Evolutionary conservation across 2,329 filamentous ascomycete genomes (phyloP).

Genomic region (Penicillium psychrosexuale): DNA sequence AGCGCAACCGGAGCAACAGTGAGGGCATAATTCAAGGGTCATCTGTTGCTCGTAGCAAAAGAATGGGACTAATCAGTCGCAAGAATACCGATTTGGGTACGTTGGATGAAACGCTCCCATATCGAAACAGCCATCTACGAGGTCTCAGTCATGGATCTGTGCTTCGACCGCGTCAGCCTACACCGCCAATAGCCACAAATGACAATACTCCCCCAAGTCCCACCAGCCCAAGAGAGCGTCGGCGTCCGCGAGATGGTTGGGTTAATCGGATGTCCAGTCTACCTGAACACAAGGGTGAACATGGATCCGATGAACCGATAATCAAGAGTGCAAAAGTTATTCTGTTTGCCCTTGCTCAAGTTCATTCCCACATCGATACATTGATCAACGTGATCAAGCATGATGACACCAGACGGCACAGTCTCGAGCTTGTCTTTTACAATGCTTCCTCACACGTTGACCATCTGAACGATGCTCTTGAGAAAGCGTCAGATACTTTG

Average conservation of each 20-base stretch:
- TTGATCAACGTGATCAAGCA: conserved; percentile 49
- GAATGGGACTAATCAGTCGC: conserved; percentile 59
- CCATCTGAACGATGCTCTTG: conserved; percentile 54
- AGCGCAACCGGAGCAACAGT: conserved; percentile 59
- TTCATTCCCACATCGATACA: conserved; percentile 47
- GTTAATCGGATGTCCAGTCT: conserved; percentile 56
- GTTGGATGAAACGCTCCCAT: conserved; percentile 51
- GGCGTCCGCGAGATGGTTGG: conserved; percentile 42
- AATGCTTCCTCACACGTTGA: conserved; percentile 56
- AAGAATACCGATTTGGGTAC: conserved; percentile 55
- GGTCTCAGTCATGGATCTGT: conserved; percentile 58
- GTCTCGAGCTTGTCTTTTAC: conserved; percentile 55
- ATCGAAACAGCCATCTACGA: conserved; percentile 54
- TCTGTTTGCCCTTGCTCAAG: conserved; percentile 54
- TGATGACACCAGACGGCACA: conserved; percentile 48
- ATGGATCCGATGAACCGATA: conserved; percentile 47
- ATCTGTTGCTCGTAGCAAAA: conserved; percentile 50
- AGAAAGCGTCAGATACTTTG: conserved; percentile 48
- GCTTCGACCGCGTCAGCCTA: conserved; percentile 37
- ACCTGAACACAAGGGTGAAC: conserved; percentile 54
- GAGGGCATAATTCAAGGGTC: conserved; percentile 56
- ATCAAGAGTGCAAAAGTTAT: conserved; percentile 57
- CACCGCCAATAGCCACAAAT: conserved; percentile 25
- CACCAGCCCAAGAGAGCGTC: conserved; percentile 43
- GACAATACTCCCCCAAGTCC: conserved; percentile 45